phyloP scores from a whole-genome alignment of 2,329 filamentous ascomycete genomes.

The Pseudovirgaria hyperparasitica region DNA sequence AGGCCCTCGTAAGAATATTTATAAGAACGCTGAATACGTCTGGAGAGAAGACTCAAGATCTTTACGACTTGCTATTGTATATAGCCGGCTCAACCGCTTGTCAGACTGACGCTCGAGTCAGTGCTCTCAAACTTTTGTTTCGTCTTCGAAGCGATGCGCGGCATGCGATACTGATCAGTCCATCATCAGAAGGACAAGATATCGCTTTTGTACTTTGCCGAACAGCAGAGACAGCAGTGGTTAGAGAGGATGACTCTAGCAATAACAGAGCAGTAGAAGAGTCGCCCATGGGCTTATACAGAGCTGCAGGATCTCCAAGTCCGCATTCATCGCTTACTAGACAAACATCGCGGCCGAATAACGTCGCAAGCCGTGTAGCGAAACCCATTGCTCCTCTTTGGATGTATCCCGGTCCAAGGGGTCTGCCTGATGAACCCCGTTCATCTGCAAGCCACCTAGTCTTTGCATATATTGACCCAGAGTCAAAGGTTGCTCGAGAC shows the following conservation, averaged over 20 bases:
- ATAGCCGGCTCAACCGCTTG: conserved; percentile 19
- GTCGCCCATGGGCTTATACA: conserved; percentile 3
- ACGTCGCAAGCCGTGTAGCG: conserved; percentile 14
- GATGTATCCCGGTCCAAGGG: conserved; percentile 42
- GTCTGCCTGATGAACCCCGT: conserved; percentile 41
- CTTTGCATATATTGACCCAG: conserved; percentile 33
- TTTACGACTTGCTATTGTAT: conserved; percentile 22
- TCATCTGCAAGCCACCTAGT: conserved; percentile 36
- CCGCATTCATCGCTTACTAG: conserved; percentile 20
- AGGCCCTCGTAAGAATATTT: conserved; percentile 64
- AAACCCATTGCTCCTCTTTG: conserved; percentile 34
- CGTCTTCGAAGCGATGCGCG: conserved; percentile 73
- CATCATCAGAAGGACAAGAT: conserved; percentile 57
- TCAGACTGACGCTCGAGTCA: conserved; percentile 24
- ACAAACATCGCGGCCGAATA: conserved; percentile 13
- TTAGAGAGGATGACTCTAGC: conserved; percentile 29
- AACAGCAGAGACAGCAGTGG: conserved; percentile 38
- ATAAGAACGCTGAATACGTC: conserved; percentile 57
- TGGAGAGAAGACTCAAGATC: conserved; percentile 46
- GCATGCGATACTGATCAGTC: conserved; percentile 59
- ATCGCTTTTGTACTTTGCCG: conserved; percentile 62
- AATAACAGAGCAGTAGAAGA: conserved; percentile 18
- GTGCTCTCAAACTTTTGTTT: conserved; percentile 44
- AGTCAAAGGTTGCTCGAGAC: conserved; percentile 17
- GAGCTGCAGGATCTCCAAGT: no score